These are phyloP conservation scores for Coccomyxa subellipsoidea DNA, from an alignment of 163 green algal species.

Conservation along the genomic window DNA sequence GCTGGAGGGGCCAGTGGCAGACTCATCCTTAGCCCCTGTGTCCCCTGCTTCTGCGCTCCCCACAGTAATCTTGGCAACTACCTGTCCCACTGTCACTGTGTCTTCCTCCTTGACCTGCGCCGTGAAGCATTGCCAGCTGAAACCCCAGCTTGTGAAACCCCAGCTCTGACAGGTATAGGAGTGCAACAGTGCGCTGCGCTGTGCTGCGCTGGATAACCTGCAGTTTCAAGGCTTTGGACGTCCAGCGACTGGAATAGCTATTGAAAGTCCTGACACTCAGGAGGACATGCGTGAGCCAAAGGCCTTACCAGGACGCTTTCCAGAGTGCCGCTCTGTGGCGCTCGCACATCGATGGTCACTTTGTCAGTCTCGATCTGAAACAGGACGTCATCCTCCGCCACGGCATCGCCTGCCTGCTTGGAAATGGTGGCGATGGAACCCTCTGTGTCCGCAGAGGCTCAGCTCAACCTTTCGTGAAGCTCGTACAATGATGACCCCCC, in stretches of 20 bases:
- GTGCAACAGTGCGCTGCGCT: no score
- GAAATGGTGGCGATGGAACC: conserved; percentile 71
- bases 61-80: conserved; percentile 46
- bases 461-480: background rate
- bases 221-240: no score
- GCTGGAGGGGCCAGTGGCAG: background rate
- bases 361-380: conserved; percentile 94
- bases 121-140: background rate
- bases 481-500: background rate
- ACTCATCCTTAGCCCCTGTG: background rate
- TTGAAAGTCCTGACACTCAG: no score
- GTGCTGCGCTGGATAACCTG: no score
- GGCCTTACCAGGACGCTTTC: background rate
- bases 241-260: no score
- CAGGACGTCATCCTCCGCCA: conserved; percentile 81
- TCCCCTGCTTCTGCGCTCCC: background rate
- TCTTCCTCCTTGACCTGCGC: conserved; percentile 72
- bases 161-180: no score
- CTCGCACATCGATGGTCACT: conserved; percentile 85
- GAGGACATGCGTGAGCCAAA: background rate
- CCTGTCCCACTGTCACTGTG: conserved; percentile 72
- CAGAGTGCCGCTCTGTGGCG: conserved; percentile 56
- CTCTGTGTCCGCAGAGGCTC: conserved; percentile 31
- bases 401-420: conserved; percentile 64
- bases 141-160: background rate